Conservation (phyloP, 257 asterid genomes). For the Salvia hispanica region DNA sequence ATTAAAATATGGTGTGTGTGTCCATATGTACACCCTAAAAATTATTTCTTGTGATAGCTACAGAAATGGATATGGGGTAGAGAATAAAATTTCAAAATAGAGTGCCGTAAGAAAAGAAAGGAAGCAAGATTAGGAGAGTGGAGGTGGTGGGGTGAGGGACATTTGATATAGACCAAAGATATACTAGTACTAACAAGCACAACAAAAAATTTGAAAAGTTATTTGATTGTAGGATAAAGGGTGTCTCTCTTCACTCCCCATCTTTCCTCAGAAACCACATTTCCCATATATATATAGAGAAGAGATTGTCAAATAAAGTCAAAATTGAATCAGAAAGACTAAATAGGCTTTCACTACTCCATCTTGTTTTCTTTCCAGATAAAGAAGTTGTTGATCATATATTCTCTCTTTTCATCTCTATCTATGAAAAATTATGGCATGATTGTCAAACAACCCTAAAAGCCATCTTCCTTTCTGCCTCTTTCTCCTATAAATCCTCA, state of each 20-base stretch:
- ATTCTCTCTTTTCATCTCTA: conserved; percentile 52
- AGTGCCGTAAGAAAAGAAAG: conserved; percentile 82
- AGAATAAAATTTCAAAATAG: conserved; percentile 44
- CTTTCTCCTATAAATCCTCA: neutral
- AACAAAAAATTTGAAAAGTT: conserved; percentile 40
- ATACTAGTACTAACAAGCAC: conserved; percentile 12
- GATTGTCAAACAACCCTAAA: conserved; percentile 47
- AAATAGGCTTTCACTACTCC: conserved; percentile 31
- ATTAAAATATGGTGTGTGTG: conserved; percentile 22
- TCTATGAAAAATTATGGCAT: conserved; percentile 38
- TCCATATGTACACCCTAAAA: conserved; percentile 28
- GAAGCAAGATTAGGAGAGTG: conserved; percentile 43
- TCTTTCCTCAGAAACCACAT: conserved; percentile 11
- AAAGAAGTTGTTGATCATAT: conserved; percentile 33
- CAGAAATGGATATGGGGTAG: conserved; percentile 45
- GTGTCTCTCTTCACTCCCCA: conserved; percentile 34
- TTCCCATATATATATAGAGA: conserved; percentile 30
- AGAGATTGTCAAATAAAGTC: conserved; percentile 23
- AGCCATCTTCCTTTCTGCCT: conserved; percentile 34
- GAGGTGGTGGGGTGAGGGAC: conserved; percentile 24
- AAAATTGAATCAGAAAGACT: neutral
- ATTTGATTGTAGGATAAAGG: conserved; percentile 52
- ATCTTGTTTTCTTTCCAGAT: neutral
- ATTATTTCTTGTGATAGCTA: conserved; percentile 37
- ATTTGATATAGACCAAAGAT: conserved; percentile 39